Conservation (phyloP, 257 asterid species). For the Euphrasia confusa region DNA sequence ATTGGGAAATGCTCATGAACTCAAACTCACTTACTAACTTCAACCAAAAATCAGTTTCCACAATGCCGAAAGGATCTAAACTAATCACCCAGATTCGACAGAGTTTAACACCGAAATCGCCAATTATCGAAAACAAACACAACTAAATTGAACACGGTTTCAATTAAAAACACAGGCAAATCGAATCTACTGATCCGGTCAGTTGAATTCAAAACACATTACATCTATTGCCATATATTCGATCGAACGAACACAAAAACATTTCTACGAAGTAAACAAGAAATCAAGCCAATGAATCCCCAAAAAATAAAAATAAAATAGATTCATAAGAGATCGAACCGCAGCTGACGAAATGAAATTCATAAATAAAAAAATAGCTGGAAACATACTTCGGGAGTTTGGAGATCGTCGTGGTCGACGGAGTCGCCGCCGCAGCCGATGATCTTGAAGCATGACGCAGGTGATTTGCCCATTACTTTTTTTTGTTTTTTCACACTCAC, state of each 20-base stretch:
- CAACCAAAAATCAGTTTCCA: constrained; percentile 13
- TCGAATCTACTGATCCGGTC: constrained; percentile 19
- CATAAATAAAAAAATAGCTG: constrained; percentile 11
- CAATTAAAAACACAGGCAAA: constrained; percentile 11
- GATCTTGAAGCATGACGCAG: constrained; percentile 76
- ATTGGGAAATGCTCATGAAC: constrained; percentile 5
- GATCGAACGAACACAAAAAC: constrained; percentile 14
- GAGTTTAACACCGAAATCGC: constrained; percentile 3
- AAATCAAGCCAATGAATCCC: constrained; percentile 15
- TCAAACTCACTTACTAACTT: constrained; percentile 10
- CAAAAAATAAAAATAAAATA: constrained; percentile 1
- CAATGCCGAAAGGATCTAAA: constrained; percentile 14
- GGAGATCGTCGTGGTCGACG: constrained; percentile 56
- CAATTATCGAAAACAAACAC: constrained; percentile 18
- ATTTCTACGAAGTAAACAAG: not conserved
- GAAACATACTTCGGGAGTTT: constrained; percentile 42
- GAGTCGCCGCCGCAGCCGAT: constrained; percentile 65
- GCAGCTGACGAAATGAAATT: constrained; percentile 13
- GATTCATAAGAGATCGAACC: not conserved
- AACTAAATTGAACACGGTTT: constrained; percentile 2
- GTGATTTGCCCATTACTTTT: constrained; percentile 61
- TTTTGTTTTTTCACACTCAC: not conserved
- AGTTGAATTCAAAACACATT: constrained; percentile 7
- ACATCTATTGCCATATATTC: constrained; percentile 16
- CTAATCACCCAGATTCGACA: constrained; percentile 7